phyloP scores from a whole-genome alignment of 352 stramenopile genomes.

The Phytophthora boehmeriae region DNA sequence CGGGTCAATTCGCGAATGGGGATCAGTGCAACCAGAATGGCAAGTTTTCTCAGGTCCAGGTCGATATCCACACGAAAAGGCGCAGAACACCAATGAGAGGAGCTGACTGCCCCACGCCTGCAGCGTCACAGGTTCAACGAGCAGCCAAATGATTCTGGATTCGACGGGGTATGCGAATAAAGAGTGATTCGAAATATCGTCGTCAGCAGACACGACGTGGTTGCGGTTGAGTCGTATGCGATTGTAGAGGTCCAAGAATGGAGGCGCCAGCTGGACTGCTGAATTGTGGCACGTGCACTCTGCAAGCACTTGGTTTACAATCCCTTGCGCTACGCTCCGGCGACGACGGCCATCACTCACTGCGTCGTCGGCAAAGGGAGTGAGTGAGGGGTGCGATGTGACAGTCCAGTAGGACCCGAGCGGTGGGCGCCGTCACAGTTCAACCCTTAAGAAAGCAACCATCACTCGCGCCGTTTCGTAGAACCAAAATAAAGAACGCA shows the following conservation, averaged over 20 bases:
- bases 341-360: neutral
- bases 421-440: neutral
- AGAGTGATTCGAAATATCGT: too few relatives aligned
- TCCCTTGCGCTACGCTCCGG: neutral
- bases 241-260: too few relatives aligned
- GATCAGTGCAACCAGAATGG: neutral
- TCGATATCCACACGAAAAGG: conserved; percentile 39
- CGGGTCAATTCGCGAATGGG: conserved; percentile 28
- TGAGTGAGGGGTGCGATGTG: neutral
- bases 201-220: too few relatives aligned
- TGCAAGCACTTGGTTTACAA: neutral
- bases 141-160: too few relatives aligned
- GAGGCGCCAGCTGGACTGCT: neutral
- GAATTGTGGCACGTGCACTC: neutral
- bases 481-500: conserved; percentile 2
- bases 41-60: conserved; percentile 31
- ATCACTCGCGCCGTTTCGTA: neutral
- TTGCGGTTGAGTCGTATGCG: too few relatives aligned
- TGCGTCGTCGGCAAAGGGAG: neutral
- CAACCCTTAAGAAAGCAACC: neutral
- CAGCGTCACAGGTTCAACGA: conserved; percentile 18
- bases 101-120: conserved; percentile 18
- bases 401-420: neutral
- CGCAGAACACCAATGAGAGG: conserved; percentile 27
- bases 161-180: too few relatives aligned